phyloP scores from a whole-genome alignment of 352 stramenopile species.

The Globisporangium okanoganense region DNA sequence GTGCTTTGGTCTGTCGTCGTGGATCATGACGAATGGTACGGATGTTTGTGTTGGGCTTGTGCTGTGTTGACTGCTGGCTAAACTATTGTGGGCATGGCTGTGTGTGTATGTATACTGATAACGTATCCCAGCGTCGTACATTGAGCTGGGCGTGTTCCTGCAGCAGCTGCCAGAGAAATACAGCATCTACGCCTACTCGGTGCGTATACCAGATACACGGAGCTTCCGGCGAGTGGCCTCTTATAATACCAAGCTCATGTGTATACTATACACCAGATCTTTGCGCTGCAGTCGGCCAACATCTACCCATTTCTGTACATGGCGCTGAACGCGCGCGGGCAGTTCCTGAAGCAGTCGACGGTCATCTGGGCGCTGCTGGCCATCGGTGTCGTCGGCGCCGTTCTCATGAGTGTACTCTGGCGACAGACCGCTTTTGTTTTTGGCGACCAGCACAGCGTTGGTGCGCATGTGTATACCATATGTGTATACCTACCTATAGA shows the following conservation, averaged over 20 bases:
- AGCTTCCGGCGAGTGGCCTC: too few species aligned
- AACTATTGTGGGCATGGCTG: too few species aligned
- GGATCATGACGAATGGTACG: slow-evolving; percentile 66
- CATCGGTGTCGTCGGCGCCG: slow-evolving; percentile 39
- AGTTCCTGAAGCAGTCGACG: slow-evolving; percentile 33
- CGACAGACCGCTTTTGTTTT: slow-evolving; percentile 41
- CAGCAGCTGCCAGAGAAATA: slow-evolving; percentile 57
- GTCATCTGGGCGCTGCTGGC: slow-evolving; percentile 58
- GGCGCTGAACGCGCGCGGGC: slow-evolving; percentile 39
- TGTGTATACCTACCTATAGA: neutral
- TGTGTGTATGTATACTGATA: neutral
- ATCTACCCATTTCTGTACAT: slow-evolving; percentile 73
- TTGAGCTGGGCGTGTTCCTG: slow-evolving; percentile 56
- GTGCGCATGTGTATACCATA: slow-evolving; percentile 15
- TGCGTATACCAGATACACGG: too few species aligned
- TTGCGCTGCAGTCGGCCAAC: slow-evolving; percentile 67
- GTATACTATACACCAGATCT: slow-evolving; percentile 36
- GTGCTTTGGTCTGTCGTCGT: slow-evolving; percentile 52
- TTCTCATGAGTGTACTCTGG: slow-evolving; percentile 62
- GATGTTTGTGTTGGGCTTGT: neutral
- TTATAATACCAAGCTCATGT: too few species aligned
- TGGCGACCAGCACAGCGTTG: slow-evolving; percentile 46
- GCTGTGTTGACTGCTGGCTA: neutral
- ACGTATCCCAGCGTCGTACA: slow-evolving; percentile 37
- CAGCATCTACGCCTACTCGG: slow-evolving; percentile 67